Base-by-base conservation (phyloP, 2,329 filamentous ascomycete genomes). In the Arthroderma uncinatum region DNA sequence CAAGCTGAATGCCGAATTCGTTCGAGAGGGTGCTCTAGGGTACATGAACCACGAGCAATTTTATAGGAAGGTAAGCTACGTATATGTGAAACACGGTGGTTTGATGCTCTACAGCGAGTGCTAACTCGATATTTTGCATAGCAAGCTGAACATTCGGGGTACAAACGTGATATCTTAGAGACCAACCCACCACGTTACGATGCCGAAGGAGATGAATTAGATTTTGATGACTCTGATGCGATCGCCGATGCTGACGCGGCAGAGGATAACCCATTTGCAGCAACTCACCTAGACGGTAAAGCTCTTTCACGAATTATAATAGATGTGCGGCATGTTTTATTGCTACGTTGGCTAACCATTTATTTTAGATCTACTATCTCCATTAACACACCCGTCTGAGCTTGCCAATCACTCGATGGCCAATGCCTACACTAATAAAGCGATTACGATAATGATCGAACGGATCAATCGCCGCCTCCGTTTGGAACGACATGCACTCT, bases 101-200 rank as follows among this genome's bases (percentile, higher is more conserved):
- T n/a, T 53, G 10, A 9, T 57, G 7, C 1, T 40, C 56, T 12
- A 21, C n/a, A 21, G 34, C 55, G n/a, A 48, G 14, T 57, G 39
- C 23, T 36, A 16, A 19, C 19, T 47, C 12, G 8, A 59, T 52
- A 54, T 25, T 14, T 14, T n/a, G 53, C 14, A 60, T 59, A 83
- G 79, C 79, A 75, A 69, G 75, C 84, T 61, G 78, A 82, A 48
- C 81, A 85, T 66, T 82, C 80, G 42, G 82, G 82, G 50, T 83
- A 84, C 67, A 73, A 76, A 42, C 76, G 82, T 63, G 75, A 79
- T 65, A 82, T 83, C 54, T 73, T 85, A 52, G 74, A 77, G 61
- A 76, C 73, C 40, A 84, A 83, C 58, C 82, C 82, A 4, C 73
- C 75, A 54, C 77, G 79, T 61, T 82, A 79, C 67, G 82, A 85